Evolutionary conservation across 768 basidiomycete species (phyloP).

Genomic region (Lactifluus echinatus): DNA sequence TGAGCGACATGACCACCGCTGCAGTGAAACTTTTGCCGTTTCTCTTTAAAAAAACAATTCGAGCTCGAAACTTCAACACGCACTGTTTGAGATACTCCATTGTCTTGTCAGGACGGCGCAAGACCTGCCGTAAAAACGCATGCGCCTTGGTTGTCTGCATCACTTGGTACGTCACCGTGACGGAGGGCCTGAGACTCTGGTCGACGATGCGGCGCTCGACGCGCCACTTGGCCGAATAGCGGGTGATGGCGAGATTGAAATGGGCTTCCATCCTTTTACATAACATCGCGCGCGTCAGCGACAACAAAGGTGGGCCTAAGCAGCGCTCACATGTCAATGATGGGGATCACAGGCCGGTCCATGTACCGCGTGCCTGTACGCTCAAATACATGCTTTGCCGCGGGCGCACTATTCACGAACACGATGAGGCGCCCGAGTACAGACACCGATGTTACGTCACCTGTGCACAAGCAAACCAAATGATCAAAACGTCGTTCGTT

Average conservation of each 20-base stretch:
- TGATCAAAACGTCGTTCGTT: too few species aligned
- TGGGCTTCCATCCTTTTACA: constrained; percentile 6
- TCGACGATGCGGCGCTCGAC: constrained; percentile 8
- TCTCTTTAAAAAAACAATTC: neutral
- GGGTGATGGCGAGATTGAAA: constrained; percentile 9
- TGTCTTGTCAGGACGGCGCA: neutral
- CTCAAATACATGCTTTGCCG: constrained; percentile 8
- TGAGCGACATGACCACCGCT: constrained; percentile 8
- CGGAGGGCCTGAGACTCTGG: neutral
- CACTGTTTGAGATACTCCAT: constrained; percentile 6
- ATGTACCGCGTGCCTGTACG: neutral
- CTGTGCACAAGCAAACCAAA: neutral
- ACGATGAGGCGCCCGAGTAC: constrained; percentile 9
- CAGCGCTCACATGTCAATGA: constrained; percentile 3
- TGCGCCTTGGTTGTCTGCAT: constrained; percentile 9
- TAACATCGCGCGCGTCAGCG: neutral
- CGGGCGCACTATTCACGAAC: constrained; percentile 7
- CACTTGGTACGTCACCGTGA: neutral
- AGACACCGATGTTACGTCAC: constrained; percentile 9
- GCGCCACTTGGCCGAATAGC: constrained; percentile 4
- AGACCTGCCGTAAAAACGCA: constrained; percentile 4
- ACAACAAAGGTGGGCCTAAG: too few species aligned
- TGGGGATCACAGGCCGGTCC: constrained; percentile 2
- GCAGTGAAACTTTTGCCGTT: neutral
- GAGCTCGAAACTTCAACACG: too few species aligned